A percentile compares a stretch with the other conserved stretches of the same genome.
These are phyloP conservation scores for Stramenopiles sp. DNA, from an alignment of 352 stramenopile species.

Conservation along the genomic window DNA sequence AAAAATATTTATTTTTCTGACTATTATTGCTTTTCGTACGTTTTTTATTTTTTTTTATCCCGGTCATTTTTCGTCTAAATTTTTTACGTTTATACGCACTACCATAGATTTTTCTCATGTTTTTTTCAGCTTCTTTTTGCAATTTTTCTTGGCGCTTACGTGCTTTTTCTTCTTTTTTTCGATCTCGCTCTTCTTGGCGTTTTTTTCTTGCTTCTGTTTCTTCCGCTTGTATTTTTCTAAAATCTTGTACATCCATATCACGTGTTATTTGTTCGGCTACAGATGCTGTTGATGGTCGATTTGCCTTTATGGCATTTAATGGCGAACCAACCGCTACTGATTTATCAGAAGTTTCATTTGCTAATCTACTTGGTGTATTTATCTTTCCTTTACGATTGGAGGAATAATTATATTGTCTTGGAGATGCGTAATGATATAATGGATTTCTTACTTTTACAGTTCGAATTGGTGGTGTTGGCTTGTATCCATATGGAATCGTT, in stretches of 20 bases:
- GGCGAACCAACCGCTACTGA: background rate
- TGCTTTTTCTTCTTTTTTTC: background rate
- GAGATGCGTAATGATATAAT: conserved; percentile 1
- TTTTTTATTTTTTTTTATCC: background rate
- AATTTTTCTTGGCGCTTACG: background rate
- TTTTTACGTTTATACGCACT: background rate
- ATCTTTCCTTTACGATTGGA: no score
- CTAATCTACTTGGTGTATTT: no score
- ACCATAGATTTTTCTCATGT: background rate
- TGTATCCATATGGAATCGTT: background rate
- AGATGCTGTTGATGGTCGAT: background rate
- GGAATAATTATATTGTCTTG: no score
- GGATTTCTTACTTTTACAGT: background rate
- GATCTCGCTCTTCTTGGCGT: background rate
- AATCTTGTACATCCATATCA: background rate
- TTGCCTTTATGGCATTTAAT: background rate
- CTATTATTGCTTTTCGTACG: background rate
- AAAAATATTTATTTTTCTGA: background rate
- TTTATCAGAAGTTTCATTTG: no score
- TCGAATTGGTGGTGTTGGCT: background rate
- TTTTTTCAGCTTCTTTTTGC: background rate
- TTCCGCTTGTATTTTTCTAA: background rate
- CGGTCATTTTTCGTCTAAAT: background rate
- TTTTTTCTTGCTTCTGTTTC: background rate
- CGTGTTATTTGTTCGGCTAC: no score